These are phyloP conservation scores for Fusarium sp. DNA, from an alignment of 2,329 filamentous ascomycete genomes.

Conservation along the genomic window DNA sequence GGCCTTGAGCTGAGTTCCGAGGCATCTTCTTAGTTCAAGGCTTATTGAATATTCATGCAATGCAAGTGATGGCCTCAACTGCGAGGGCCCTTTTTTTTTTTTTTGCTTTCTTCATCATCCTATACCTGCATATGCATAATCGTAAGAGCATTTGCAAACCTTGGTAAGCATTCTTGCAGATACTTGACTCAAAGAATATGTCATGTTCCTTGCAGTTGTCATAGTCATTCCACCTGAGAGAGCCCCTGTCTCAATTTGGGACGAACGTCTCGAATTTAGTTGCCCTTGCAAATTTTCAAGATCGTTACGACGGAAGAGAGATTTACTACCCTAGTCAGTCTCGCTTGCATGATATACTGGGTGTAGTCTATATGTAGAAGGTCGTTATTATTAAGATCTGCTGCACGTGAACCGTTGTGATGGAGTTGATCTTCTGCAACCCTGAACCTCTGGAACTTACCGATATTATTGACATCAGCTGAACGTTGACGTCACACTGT, in stretches of 20 bases:
- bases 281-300: slow-evolving; percentile 23
- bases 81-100: background rate
- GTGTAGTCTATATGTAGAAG: background rate
- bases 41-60: slow-evolving; percentile 3
- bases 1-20: background rate
- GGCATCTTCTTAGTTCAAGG: background rate
- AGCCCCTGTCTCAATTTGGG: slow-evolving; percentile 36
- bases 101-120: slow-evolving; percentile 13
- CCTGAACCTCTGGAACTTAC: slow-evolving; percentile 6
- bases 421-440: background rate
- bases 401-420: background rate
- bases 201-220: background rate
- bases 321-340: background rate
- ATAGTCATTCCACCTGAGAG: slow-evolving; percentile 26
- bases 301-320: slow-evolving; percentile 1
- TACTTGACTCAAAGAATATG: background rate
- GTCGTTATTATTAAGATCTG: background rate
- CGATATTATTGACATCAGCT: background rate
- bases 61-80: slow-evolving; percentile 21
- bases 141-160: slow-evolving; percentile 24
- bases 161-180: background rate
- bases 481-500: slow-evolving; percentile 31
- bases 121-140: slow-evolving; percentile 16
- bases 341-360: background rate
- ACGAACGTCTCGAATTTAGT: slow-evolving; percentile 32